Percentiles rank a stretch among this genome's conserved stretches.
These are phyloP conservation scores for Abrus precatorius DNA, from an alignment of 306 rosid genomes.

Conservation along the genomic window DNA sequence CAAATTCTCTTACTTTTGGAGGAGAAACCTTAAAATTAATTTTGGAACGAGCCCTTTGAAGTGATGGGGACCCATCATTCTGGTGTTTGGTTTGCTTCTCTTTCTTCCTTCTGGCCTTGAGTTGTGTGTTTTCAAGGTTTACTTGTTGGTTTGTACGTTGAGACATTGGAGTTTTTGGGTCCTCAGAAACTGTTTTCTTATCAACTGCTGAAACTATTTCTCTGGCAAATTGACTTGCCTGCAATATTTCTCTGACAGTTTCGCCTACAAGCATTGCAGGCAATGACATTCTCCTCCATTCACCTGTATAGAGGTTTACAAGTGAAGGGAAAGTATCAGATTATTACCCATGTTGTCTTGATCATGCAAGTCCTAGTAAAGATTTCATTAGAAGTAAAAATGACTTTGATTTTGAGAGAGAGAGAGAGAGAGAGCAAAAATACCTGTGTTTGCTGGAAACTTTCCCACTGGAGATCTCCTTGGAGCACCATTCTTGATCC, in stretches of 20 bases:
- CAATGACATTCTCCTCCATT: constrained; percentile 89
- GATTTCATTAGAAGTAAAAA: neutral
- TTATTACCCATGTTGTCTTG: neutral
- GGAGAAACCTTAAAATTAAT: constrained; percentile 93
- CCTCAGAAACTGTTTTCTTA: constrained; percentile 57
- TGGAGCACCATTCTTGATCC: constrained; percentile 63
- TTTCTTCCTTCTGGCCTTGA: constrained; percentile 78
- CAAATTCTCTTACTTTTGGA: constrained; percentile 70
- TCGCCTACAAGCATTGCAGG: constrained; percentile 97
- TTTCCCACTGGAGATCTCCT: constrained; percentile 83
- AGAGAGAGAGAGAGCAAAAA: constrained; percentile 30
- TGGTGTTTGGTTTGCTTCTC: constrained; percentile 77
- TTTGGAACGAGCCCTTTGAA: constrained; percentile 80
- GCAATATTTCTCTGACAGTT: constrained; percentile 89
- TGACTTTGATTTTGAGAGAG: neutral
- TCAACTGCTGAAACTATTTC: constrained; percentile 70
- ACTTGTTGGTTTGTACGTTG: constrained; percentile 57
- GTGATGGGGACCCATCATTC: constrained; percentile 57
- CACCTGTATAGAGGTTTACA: constrained; percentile 55
- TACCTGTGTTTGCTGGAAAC: constrained; percentile 76
- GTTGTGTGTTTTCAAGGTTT: constrained; percentile 72
- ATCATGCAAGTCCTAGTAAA: neutral
- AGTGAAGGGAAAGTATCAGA: neutral
- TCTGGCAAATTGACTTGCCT: constrained; percentile 85
- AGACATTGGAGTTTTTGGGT: constrained; percentile 83